These are phyloP conservation scores for Starmerella tilneyi DNA, from an alignment of 805 yeast genomes.

Conservation along the genomic window DNA sequence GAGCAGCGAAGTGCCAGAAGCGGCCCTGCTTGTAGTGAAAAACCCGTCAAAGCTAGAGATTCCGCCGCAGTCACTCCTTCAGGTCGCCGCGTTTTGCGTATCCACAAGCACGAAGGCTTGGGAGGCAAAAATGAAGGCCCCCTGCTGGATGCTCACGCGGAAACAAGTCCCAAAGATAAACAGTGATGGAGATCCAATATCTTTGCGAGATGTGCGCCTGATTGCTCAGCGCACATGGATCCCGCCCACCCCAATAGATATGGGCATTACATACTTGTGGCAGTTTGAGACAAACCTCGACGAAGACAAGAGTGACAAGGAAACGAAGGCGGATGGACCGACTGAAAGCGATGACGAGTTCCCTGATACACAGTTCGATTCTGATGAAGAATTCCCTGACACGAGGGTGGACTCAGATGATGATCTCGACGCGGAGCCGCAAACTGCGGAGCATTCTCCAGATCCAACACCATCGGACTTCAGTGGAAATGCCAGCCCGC, in stretches of 20 bases:
- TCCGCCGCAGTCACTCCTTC: conserved; percentile 79
- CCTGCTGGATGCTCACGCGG: conserved; percentile 80
- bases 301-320: conserved; percentile 12
- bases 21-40: conserved; percentile 67
- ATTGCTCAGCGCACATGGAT: conserved; percentile 46
- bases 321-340: neutral
- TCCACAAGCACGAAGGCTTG: conserved; percentile 67
- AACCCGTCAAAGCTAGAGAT: conserved; percentile 56
- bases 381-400: conserved; percentile 26
- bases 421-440: conserved; percentile 18
- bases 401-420: conserved; percentile 24
- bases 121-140: conserved; percentile 71
- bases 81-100: conserved; percentile 80
- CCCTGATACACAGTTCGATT: conserved; percentile 29
- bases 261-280: conserved; percentile 85
- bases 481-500: too few relatives aligned
- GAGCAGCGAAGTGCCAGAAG: conserved; percentile 60
- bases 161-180: conserved; percentile 52
- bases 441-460: too few relatives aligned
- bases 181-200: conserved; percentile 42
- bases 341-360: conserved; percentile 13
- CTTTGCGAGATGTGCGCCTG: conserved; percentile 51
- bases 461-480: too few relatives aligned
- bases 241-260: conserved; percentile 65
- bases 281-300: conserved; percentile 47